Conservation (phyloP, 2,329 filamentous ascomycete species). For the Aspergillus sp. region DNA sequence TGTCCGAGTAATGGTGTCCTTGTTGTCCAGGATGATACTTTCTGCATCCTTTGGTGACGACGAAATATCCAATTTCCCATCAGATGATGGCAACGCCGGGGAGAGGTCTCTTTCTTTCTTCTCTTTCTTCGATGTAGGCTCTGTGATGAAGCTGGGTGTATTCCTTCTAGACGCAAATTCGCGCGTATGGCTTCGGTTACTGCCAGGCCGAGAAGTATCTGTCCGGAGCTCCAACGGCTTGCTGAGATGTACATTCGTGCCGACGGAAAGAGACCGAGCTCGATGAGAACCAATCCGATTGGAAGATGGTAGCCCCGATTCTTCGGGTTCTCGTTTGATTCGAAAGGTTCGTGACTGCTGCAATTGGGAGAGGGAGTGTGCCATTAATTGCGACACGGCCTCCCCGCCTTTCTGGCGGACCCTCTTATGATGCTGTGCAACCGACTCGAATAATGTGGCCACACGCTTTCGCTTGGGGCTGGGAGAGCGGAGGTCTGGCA, state of each 20-base stretch:
- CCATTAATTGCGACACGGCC: slow-evolving; percentile 41
- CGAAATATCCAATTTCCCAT: slow-evolving; percentile 15
- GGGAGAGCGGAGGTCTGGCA: slow-evolving; percentile 37
- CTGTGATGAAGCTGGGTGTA: slow-evolving; percentile 27
- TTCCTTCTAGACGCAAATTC: slow-evolving; percentile 11
- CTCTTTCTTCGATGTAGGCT: slow-evolving; percentile 16
- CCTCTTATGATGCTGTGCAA: slow-evolving; percentile 40
- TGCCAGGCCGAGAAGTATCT: slow-evolving; percentile 20
- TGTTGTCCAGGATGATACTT: slow-evolving; percentile 36
- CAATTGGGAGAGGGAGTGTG: slow-evolving; percentile 27
- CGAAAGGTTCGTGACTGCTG: slow-evolving; percentile 31
- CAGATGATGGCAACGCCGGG: slow-evolving; percentile 15
- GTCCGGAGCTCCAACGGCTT: slow-evolving; percentile 15
- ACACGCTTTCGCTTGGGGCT: slow-evolving; percentile 45
- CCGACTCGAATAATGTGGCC: slow-evolving; percentile 42
- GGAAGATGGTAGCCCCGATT: slow-evolving; percentile 25
- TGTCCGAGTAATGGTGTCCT: slow-evolving; percentile 41
- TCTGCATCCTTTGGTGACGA: slow-evolving; percentile 26
- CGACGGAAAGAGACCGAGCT: slow-evolving; percentile 34
- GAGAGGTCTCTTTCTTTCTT: slow-evolving; percentile 9
- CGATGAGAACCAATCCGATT: slow-evolving; percentile 29
- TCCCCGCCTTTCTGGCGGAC: slow-evolving; percentile 41
- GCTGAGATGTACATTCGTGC: slow-evolving; percentile 24
- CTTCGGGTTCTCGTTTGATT: slow-evolving; percentile 38
- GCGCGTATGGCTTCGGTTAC: slow-evolving; percentile 19